These are phyloP conservation scores for Glycine tomentella DNA, from an alignment of 306 rosid species.

Conservation along the genomic window DNA sequence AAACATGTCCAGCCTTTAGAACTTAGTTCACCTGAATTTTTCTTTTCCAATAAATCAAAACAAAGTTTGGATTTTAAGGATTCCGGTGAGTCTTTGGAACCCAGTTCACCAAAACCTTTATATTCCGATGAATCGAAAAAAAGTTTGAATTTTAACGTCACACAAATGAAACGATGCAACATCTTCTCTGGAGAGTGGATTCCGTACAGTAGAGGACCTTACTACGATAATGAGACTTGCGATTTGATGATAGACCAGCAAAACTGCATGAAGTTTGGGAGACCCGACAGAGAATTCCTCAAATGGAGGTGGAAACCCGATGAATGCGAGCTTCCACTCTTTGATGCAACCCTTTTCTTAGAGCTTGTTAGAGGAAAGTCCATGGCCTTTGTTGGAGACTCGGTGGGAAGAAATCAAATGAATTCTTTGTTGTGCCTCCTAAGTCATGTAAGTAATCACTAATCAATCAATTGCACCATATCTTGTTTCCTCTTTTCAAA, in stretches of 20 bases:
- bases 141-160: neutral
- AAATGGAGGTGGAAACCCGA: constrained; percentile 86
- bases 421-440: constrained; percentile 82
- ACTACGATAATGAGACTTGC: constrained; percentile 68
- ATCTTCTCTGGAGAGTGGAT: constrained; percentile 77
- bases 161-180: constrained; percentile 52
- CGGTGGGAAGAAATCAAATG: constrained; percentile 82
- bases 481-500: no score
- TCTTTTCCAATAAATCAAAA: no score
- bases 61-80: no score
- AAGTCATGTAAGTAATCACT: constrained; percentile 32
- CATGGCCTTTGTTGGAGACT: constrained; percentile 85
- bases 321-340: constrained; percentile 72
- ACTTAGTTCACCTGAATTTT: no score
- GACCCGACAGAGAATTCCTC: constrained; percentile 66
- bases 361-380: constrained; percentile 71
- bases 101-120: no score
- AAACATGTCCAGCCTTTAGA: no score
- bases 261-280: constrained; percentile 80
- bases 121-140: no score
- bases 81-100: no score
- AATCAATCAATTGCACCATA: neutral
- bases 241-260: constrained; percentile 66
- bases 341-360: constrained; percentile 71
- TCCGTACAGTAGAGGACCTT: constrained; percentile 59